These are phyloP conservation scores for Vachellia pachyceras DNA, from an alignment of 306 rosid species.

Conservation along the genomic window DNA sequence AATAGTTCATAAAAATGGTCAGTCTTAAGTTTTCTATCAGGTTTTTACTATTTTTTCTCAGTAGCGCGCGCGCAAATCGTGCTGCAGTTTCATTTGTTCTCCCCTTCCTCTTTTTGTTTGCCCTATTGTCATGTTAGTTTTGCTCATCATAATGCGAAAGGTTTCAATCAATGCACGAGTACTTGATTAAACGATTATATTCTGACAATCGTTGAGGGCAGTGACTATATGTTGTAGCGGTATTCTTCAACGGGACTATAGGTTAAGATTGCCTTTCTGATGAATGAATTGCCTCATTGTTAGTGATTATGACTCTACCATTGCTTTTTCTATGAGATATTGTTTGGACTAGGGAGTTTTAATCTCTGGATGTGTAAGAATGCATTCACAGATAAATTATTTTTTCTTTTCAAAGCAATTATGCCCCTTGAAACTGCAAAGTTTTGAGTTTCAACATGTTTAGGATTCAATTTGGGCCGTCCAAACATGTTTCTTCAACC, in stretches of 20 bases:
- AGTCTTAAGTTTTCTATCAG: conserved; percentile 10
- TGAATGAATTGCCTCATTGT: not conserved
- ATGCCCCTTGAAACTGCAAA: not conserved
- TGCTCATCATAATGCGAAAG: not conserved
- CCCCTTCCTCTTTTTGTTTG: not conserved
- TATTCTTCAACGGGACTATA: not conserved
- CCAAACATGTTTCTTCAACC: not conserved
- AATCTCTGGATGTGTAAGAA: not conserved
- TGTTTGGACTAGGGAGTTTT: not conserved
- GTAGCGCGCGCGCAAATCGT: no score
- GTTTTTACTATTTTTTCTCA: not conserved
- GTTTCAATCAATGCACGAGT: not conserved
- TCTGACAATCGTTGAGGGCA: not conserved
- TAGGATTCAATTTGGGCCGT: not conserved
- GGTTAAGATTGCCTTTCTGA: not conserved
- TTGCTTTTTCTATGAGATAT: not conserved
- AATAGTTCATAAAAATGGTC: conserved; percentile 81
- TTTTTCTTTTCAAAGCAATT: not conserved
- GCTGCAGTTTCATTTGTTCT: not conserved
- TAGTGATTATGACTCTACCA: not conserved
- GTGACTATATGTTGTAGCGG: not conserved
- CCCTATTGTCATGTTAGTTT: not conserved
- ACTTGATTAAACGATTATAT: not conserved
- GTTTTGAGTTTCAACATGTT: not conserved
- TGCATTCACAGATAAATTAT: not conserved